phyloP scores from a whole-genome alignment of 1,139 yeast genomes.

The Yamadazyma songkhlaensis region DNA sequence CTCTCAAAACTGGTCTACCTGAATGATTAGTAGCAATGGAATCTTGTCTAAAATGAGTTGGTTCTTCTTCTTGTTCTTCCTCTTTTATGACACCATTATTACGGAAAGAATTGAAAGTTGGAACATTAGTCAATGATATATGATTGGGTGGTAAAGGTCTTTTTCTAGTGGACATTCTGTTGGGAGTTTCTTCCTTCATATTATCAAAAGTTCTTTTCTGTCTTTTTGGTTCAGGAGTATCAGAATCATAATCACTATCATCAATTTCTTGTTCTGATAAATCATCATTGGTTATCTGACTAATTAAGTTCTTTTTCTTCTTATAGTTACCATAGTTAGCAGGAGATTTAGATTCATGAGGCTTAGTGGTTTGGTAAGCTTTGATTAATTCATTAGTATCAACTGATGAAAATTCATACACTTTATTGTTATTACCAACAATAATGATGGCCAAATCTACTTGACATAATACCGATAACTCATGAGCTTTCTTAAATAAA shows the following conservation, averaged over 20 bases:
- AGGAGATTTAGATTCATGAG: slow-evolving; percentile 62
- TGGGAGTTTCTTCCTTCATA: slow-evolving; percentile 5
- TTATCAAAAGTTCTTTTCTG: slow-evolving; percentile 7
- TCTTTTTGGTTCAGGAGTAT: slow-evolving; percentile 15
- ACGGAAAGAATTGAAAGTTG: slow-evolving; percentile 22
- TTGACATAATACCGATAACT: slow-evolving; percentile 85
- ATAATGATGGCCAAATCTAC: slow-evolving; percentile 91
- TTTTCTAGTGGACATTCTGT: background rate
- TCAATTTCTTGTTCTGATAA: slow-evolving; percentile 10
- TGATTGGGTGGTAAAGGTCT: slow-evolving; percentile 24
- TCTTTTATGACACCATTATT: slow-evolving; percentile 15
- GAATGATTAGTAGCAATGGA: slow-evolving; percentile 14
- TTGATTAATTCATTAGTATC: slow-evolving; percentile 61
- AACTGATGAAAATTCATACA: slow-evolving; percentile 79
- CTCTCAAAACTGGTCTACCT: slow-evolving; percentile 45
- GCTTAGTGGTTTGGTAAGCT: slow-evolving; percentile 40
- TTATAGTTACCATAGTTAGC: slow-evolving; percentile 51
- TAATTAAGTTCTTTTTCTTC: slow-evolving; percentile 26
- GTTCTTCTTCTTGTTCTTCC: slow-evolving; percentile 12
- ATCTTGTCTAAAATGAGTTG: slow-evolving; percentile 9
- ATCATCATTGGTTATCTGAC: slow-evolving; percentile 10
- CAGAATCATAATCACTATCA: slow-evolving; percentile 14
- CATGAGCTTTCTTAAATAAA: slow-evolving; percentile 93
- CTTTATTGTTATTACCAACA: slow-evolving; percentile 76
- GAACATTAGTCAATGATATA: slow-evolving; percentile 27